Evolutionary conservation across 306 rosid genomes (phyloP).

Genomic region (Abrus precatorius): DNA sequence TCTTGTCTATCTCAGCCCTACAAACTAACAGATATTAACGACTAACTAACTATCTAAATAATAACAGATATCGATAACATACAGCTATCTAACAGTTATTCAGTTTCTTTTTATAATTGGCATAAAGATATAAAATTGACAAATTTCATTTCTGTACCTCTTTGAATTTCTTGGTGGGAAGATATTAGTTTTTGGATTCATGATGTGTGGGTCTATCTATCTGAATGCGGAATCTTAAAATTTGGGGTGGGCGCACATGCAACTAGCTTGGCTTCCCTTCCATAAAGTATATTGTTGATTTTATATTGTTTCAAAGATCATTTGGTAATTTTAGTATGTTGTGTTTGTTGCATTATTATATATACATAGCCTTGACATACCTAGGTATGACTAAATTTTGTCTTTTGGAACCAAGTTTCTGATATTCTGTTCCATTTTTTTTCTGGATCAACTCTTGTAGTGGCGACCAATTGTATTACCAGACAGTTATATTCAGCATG

Average conservation of each 20-base stretch:
- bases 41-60: no score
- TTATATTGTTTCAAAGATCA: neutral
- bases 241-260: constrained; percentile 10
- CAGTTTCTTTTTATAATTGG: neutral
- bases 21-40: no score
- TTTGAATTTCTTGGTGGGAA: constrained; percentile 19
- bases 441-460: constrained; percentile 51
- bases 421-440: constrained; percentile 23
- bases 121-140: constrained; percentile 16
- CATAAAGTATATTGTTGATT: neutral
- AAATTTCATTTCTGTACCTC: neutral
- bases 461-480: constrained; percentile 95
- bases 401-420: constrained; percentile 30
- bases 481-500: constrained; percentile 84
- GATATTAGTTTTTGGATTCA: neutral
- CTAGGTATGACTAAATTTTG: neutral
- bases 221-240: neutral
- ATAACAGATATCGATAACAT: no score
- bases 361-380: neutral
- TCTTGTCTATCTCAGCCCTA: no score
- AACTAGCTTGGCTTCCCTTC: constrained; percentile 19
- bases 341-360: neutral
- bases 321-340: neutral
- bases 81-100: neutral
- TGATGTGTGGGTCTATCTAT: neutral